Conservation (phyloP, 2,329 filamentous ascomycete genomes). For the Hypoxylon rubiginosum region DNA sequence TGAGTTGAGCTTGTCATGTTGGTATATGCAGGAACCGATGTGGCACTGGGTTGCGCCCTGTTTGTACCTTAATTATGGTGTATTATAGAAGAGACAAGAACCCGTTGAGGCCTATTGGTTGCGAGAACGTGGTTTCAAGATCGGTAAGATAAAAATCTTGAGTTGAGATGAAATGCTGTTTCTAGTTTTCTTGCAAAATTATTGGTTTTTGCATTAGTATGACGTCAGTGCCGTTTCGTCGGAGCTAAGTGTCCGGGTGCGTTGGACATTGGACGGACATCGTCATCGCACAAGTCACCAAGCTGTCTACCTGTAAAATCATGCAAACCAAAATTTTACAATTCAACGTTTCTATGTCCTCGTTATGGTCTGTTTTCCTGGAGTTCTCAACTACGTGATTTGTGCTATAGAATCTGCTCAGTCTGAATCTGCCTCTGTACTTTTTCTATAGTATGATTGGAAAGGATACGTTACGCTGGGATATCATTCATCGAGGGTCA, state of each 20-base stretch:
- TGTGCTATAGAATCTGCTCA: not conserved
- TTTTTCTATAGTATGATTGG: not conserved
- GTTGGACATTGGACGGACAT: conserved; percentile 17
- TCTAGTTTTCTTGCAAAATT: conserved; percentile 8
- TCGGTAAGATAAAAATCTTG: not conserved
- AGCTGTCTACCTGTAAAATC: not conserved
- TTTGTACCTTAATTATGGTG: conserved; percentile 7
- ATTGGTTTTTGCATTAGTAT: conserved; percentile 19
- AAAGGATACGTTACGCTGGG: conserved; percentile 2
- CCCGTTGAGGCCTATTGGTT: not conserved
- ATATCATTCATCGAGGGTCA: conserved; percentile 10
- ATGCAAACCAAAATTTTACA: not conserved
- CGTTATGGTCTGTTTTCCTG: not conserved
- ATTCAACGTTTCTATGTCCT: not conserved
- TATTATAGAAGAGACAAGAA: conserved; percentile 7
- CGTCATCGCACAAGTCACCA: conserved; percentile 32
- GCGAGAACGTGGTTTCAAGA: not conserved
- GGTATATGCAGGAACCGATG: conserved; percentile 29
- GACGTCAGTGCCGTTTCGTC: conserved; percentile 30
- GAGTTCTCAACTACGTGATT: not conserved
- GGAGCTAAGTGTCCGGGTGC: conserved; percentile 18
- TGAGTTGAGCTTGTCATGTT: conserved; percentile 15
- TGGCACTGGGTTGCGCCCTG: conserved; percentile 9
- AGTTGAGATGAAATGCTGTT: conserved; percentile 19
- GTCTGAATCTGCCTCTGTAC: not conserved